Conservation (phyloP, 257 asterid genomes). For the Fraxinus cuspidata region DNA sequence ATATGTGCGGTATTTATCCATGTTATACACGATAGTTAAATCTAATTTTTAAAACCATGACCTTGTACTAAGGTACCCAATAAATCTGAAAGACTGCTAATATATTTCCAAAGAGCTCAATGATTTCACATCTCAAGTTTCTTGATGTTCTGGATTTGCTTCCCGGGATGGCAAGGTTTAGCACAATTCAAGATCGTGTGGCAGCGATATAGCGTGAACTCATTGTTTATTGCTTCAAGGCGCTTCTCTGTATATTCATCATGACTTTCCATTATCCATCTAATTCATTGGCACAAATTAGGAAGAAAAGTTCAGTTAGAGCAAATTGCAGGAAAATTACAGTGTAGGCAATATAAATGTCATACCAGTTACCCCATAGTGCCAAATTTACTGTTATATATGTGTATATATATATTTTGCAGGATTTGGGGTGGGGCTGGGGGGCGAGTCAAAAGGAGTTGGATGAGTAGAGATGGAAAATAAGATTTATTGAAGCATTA, state of each 20-base stretch:
- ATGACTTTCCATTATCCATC: slow-evolving; percentile 98
- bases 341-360: too few relatives aligned
- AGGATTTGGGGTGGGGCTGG: too few relatives aligned
- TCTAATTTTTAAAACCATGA: too few relatives aligned
- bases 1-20: not conserved
- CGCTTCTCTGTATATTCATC: slow-evolving; percentile 91
- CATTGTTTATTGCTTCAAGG: slow-evolving; percentile 75
- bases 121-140: slow-evolving; percentile 54
- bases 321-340: too few relatives aligned
- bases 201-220: slow-evolving; percentile 90
- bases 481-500: too few relatives aligned
- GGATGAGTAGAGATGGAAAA: too few relatives aligned
- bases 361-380: too few relatives aligned
- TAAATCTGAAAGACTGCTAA: too few relatives aligned
- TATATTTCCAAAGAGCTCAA: slow-evolving; percentile 23
- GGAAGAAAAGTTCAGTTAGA: not conserved
- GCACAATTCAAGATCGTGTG: slow-evolving; percentile 93
- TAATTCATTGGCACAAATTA: slow-evolving; percentile 31
- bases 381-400: too few relatives aligned
- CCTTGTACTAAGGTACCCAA: too few relatives aligned
- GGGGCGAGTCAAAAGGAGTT: not conserved
- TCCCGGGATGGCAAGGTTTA: slow-evolving; percentile 90
- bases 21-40: too few relatives aligned
- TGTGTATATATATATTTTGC: too few relatives aligned
- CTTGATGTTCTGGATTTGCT: slow-evolving; percentile 92